Percentiles rank a stretch among this genome's conserved stretches.
These are phyloP conservation scores for Centella asiatica DNA, from an alignment of 129 eudicot species.

Conservation along the genomic window DNA sequence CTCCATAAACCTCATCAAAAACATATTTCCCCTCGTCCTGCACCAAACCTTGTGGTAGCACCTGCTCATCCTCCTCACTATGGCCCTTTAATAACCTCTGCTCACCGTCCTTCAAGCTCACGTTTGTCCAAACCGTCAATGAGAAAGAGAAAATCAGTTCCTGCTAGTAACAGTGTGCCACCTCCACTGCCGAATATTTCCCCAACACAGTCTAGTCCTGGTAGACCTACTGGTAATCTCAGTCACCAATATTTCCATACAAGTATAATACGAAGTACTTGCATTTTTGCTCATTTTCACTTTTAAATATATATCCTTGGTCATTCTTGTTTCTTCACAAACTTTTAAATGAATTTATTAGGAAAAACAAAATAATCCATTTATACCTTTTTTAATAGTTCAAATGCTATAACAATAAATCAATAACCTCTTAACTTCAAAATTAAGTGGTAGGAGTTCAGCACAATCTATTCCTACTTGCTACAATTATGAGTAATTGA, in stretches of 20 bases:
- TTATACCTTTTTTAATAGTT: too few relatives aligned
- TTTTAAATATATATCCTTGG: neutral
- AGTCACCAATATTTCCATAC: constrained; percentile 76
- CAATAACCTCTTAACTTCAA: too few relatives aligned
- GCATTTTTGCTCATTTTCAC: neutral
- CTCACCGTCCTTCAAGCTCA: constrained; percentile 44
- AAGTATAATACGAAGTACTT: constrained; percentile 44
- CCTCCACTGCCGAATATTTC: constrained; percentile 56
- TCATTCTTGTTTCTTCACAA: neutral
- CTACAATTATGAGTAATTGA: neutral
- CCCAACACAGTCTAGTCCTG: constrained; percentile 51
- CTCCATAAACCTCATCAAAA: constrained; percentile 25
- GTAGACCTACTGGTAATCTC: constrained; percentile 58
- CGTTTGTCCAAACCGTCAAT: constrained; percentile 35
- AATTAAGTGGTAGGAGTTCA: too few relatives aligned
- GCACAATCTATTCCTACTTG: neutral
- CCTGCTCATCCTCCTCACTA: constrained; percentile 43
- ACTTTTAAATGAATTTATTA: too few relatives aligned
- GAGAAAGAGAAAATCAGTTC: constrained; percentile 30
- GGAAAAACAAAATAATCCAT: neutral
- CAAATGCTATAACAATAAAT: neutral
- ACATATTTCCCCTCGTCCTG: constrained; percentile 26
- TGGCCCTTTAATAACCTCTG: constrained; percentile 35
- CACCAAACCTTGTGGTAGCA: constrained; percentile 23
- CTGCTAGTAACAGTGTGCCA: constrained; percentile 38